Conservation (phyloP, 1,139 yeast species). For the Blastobotrys persicus region DNA sequence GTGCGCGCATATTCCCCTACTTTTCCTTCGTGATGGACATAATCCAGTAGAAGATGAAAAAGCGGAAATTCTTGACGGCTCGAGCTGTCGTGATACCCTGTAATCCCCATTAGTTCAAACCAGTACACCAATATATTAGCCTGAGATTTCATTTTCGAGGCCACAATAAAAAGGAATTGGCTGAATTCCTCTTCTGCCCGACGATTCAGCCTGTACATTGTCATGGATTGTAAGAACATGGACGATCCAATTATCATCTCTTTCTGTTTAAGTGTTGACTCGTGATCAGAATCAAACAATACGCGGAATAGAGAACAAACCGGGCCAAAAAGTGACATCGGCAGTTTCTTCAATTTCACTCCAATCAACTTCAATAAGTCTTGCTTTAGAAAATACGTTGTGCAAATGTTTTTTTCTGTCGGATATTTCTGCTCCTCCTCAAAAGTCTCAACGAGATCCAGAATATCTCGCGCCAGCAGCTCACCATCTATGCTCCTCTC, state of each 20-base stretch:
- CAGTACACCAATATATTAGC: slow-evolving; percentile 22
- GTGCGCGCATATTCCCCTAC: slow-evolving; percentile 36
- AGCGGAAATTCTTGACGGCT: slow-evolving; percentile 27
- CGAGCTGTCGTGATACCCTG: not conserved
- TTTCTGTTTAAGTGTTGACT: slow-evolving; percentile 17
- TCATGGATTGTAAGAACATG: slow-evolving; percentile 23
- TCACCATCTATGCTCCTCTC: not conserved
- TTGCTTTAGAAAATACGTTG: slow-evolving; percentile 23
- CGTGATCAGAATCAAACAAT: slow-evolving; percentile 21
- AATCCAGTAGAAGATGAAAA: slow-evolving; percentile 30
- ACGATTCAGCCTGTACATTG: slow-evolving; percentile 16
- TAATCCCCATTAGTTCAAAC: slow-evolving; percentile 21
- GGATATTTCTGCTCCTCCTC: slow-evolving; percentile 17
- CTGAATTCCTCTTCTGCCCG: slow-evolving; percentile 22
- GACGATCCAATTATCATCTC: slow-evolving; percentile 22
- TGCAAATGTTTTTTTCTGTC: slow-evolving; percentile 18
- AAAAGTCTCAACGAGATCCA: slow-evolving; percentile 11
- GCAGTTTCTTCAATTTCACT: slow-evolving; percentile 18
- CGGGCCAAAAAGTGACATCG: slow-evolving; percentile 17
- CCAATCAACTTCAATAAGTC: slow-evolving; percentile 21
- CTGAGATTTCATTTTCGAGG: slow-evolving; percentile 24
- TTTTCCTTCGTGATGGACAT: slow-evolving; percentile 30
- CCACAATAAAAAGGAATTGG: slow-evolving; percentile 23
- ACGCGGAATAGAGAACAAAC: slow-evolving; percentile 21
- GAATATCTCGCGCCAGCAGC: not conserved